phyloP scores from a whole-genome alignment of 805 yeast species.

The Groenewaldozyma tartarivorans region DNA sequence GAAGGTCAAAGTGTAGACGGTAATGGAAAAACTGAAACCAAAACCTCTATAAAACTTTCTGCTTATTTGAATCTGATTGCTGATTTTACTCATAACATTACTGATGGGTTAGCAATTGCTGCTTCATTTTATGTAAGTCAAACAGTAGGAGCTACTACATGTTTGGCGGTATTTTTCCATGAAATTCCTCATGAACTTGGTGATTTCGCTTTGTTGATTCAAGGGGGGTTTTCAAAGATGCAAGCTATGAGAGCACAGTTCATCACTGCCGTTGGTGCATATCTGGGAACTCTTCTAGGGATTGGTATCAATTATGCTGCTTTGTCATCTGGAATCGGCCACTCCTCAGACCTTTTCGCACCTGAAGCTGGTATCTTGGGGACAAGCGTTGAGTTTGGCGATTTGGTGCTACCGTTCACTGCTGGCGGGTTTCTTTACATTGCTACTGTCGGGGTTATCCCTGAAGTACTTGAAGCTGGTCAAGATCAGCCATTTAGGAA shows the following conservation, averaged over 20 bases:
- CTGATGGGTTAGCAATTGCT: conserved; percentile 70
- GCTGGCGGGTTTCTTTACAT: conserved; percentile 72
- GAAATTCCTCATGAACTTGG: conserved; percentile 79
- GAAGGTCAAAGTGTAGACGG: not conserved
- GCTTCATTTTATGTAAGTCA: conserved; percentile 57
- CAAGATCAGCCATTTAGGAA: conserved; percentile 26
- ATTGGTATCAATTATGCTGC: conserved; percentile 39
- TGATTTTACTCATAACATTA: conserved; percentile 63
- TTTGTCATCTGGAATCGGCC: conserved; percentile 8
- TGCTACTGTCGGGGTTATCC: conserved; percentile 66
- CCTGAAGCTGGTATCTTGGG: conserved; percentile 35
- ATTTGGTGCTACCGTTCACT: conserved; percentile 56
- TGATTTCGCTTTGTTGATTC: conserved; percentile 62
- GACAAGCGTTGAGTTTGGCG: conserved; percentile 41
- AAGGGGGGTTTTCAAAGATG: conserved; percentile 57
- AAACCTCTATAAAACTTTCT: conserved; percentile 36
- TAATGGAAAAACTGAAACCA: conserved; percentile 5
- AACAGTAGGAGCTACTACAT: conserved; percentile 56
- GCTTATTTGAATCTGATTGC: conserved; percentile 61
- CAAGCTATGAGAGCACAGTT: conserved; percentile 62
- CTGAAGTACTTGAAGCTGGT: conserved; percentile 48
- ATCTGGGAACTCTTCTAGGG: conserved; percentile 56
- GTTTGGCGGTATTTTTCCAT: conserved; percentile 63
- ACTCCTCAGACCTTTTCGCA: not conserved
- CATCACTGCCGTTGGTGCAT: conserved; percentile 56